Conservation (phyloP, 2,329 filamentous ascomycete species). For the Fusarium devonianum region DNA sequence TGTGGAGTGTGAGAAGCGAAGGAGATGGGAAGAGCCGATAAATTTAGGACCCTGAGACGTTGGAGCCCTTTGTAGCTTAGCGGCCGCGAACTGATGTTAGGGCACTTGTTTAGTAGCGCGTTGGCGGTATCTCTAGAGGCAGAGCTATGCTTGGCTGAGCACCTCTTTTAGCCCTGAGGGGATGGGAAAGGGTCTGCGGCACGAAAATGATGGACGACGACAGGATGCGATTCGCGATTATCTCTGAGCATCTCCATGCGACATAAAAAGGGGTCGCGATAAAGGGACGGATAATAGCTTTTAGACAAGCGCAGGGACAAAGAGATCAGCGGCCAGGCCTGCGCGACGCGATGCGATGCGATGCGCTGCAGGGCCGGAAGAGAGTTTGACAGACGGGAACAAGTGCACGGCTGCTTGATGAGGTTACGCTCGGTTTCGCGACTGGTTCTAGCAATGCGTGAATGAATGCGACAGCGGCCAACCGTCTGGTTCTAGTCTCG, state of each 20-base stretch:
- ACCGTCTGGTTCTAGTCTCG: background rate
- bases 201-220: slow-evolving; percentile 13
- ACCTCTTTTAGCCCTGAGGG: slow-evolving; percentile 28
- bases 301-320: background rate
- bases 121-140: slow-evolving; percentile 16
- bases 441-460: slow-evolving; percentile 1
- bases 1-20: slow-evolving; percentile 30
- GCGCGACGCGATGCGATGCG: slow-evolving; percentile 17
- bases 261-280: no score
- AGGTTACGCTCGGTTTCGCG: slow-evolving; percentile 16
- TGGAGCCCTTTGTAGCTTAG: slow-evolving; percentile 35
- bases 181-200: slow-evolving; percentile 12
- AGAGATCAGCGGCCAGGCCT: background rate
- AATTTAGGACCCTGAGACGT: slow-evolving; percentile 34
- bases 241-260: no score
- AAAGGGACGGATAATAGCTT: no score
- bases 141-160: slow-evolving; percentile 20
- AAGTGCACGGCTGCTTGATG: background rate
- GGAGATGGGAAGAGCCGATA: slow-evolving; percentile 31
- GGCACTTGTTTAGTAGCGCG: slow-evolving; percentile 34
- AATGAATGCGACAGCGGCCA: slow-evolving; percentile 3
- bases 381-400: background rate
- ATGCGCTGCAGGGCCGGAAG: slow-evolving; percentile 13
- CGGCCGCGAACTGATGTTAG: slow-evolving; percentile 21
- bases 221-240: slow-evolving; percentile 24